Conservation (phyloP, 2,329 filamentous ascomycete genomes). For the Trichoderma simmonsii region DNA sequence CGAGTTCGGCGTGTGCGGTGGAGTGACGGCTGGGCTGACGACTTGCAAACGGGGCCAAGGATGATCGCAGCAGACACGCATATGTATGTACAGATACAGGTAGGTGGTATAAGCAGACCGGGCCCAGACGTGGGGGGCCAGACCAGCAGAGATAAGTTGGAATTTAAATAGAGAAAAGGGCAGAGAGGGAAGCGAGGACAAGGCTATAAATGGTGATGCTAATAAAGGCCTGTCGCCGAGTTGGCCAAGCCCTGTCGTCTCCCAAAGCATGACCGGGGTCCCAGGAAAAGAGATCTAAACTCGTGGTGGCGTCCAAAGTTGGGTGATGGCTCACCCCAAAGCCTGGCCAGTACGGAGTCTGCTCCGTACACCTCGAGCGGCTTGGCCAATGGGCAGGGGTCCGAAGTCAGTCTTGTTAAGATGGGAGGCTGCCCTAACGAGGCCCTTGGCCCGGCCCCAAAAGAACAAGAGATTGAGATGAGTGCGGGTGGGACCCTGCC, state of each 20-base stretch:
- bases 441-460: constrained; percentile 17
- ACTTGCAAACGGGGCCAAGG: constrained; percentile 13
- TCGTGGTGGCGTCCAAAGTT: constrained; percentile 35
- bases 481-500: constrained; percentile 25
- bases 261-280: constrained; percentile 20
- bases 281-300: constrained; percentile 33
- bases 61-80: constrained; percentile 19
- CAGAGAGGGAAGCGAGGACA: constrained; percentile 15
- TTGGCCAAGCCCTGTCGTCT: constrained; percentile 20
- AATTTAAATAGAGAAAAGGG: constrained; percentile 17
- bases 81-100: neutral
- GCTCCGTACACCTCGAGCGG: constrained; percentile 17
- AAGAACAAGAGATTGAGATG: constrained; percentile 19
- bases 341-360: constrained; percentile 15
- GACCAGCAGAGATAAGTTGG: constrained; percentile 6
- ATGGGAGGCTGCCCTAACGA: constrained; percentile 18
- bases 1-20: constrained; percentile 18
- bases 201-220: constrained; percentile 20
- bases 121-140: constrained; percentile 4
- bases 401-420: neutral
- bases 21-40: constrained; percentile 18
- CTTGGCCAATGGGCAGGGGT: constrained; percentile 19
- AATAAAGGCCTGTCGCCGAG: constrained; percentile 21
- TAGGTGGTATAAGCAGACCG: constrained; percentile 2
- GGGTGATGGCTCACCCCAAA: constrained; percentile 25